phyloP scores from a whole-genome alignment of 2,329 filamentous ascomycete species.

The Paecilomyces sp. region DNA sequence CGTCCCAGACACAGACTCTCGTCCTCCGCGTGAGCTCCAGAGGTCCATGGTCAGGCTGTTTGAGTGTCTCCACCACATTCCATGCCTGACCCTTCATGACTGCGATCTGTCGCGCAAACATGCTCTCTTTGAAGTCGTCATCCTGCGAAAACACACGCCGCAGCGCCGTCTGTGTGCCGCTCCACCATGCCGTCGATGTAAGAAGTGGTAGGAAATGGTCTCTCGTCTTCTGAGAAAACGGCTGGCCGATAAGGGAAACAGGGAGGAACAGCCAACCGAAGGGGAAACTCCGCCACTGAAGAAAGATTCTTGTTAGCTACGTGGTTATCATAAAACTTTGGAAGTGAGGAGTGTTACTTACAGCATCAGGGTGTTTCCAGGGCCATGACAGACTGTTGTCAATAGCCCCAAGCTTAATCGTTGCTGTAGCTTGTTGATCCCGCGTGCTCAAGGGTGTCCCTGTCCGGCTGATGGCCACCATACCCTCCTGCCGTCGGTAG shows the following conservation, averaged over 20 bases:
- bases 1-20: constrained; percentile 95
- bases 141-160: constrained; percentile 86
- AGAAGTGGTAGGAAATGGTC: constrained; percentile 94
- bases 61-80: constrained; percentile 98
- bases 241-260: constrained; percentile 89
- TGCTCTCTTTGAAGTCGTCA: constrained; percentile 93
- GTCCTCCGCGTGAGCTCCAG: constrained; percentile 85
- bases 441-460: constrained; percentile 43
- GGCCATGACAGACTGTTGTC: constrained; percentile 98
- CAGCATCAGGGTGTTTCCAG: constrained; percentile 95
- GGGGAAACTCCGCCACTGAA: constrained; percentile 73
- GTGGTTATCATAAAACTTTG: neutral
- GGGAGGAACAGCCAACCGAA: constrained; percentile 98
- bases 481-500: constrained; percentile 73
- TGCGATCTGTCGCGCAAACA: constrained; percentile 97
- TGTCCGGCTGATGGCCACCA: constrained; percentile 63
- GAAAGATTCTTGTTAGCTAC: constrained; percentile 11
- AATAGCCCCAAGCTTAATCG: constrained; percentile 80
- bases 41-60: constrained; percentile 84
- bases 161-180: constrained; percentile 79
- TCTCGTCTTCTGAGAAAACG: constrained; percentile 88
- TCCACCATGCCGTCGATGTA: constrained; percentile 95
- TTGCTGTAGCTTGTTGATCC: constrained; percentile 49
- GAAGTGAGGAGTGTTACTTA: constrained; percentile 27
- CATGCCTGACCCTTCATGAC: constrained; percentile 99